A percentile compares a stretch with the other conserved stretches of the same genome.
These are phyloP conservation scores for Tetracladium maxilliforme DNA, from an alignment of 2,329 filamentous ascomycete species.

Conservation along the genomic window DNA sequence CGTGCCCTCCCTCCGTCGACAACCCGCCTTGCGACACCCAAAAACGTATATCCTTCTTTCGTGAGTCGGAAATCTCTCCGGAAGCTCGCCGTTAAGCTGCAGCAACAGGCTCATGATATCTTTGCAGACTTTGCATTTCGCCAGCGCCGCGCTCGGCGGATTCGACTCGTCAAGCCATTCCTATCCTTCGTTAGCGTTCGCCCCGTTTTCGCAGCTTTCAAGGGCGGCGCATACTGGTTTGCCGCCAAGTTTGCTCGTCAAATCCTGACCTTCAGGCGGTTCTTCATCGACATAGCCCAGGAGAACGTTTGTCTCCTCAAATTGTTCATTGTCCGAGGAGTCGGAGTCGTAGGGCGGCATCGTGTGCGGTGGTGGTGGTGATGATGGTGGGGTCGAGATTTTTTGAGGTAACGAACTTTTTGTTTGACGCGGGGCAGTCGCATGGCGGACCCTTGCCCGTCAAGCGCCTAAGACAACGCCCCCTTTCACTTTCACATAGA, in stretches of 20 bases:
- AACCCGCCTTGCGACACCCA: constrained; percentile 62
- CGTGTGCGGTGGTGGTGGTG: too few species aligned
- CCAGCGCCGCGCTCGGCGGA: constrained; percentile 61
- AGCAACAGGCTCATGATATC: constrained; percentile 71
- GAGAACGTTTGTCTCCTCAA: constrained; percentile 72
- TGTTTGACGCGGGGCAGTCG: too few species aligned
- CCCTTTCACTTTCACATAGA: too few species aligned
- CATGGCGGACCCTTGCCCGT: too few species aligned
- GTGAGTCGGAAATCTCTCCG: constrained; percentile 72
- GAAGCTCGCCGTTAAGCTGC: constrained; percentile 82
- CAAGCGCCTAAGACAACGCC: too few species aligned
- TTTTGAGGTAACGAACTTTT: too few species aligned
- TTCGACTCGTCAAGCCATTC: constrained; percentile 67
- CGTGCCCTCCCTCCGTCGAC: constrained; percentile 70
- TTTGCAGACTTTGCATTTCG: constrained; percentile 79
- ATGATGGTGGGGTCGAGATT: too few species aligned
- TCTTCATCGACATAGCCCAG: constrained; percentile 81
- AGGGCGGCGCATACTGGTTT: constrained; percentile 44
- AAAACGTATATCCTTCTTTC: constrained; percentile 83
- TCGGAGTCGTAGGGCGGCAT: constrained; percentile 83
- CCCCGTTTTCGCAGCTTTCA: constrained; percentile 7
- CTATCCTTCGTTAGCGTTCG: constrained; percentile 33
- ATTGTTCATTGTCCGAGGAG: constrained; percentile 56
- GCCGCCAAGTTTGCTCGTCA: constrained; percentile 78
- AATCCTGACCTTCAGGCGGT: constrained; percentile 53